phyloP scores from a whole-genome alignment of 306 rosid species.

The Begonia loranthoides region DNA sequence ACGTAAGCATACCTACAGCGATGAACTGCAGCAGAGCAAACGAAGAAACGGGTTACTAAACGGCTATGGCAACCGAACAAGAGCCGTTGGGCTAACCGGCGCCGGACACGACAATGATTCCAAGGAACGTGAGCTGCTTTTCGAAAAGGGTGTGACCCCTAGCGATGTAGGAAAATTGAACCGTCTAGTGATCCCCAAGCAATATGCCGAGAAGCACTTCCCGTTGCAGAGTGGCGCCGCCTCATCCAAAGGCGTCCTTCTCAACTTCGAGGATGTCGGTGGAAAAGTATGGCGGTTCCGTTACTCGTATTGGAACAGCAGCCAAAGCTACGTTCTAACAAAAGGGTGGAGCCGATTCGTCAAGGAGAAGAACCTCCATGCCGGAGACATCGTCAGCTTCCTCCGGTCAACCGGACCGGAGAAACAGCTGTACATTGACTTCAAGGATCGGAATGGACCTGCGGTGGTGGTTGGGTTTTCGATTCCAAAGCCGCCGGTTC shows the following conservation, averaged over 20 bases:
- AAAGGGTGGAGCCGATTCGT: slow-evolving; percentile 99
- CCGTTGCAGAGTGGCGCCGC: slow-evolving; percentile 38
- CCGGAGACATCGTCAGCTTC: slow-evolving; percentile 83
- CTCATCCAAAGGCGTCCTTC: slow-evolving; percentile 37
- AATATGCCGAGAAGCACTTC: slow-evolving; percentile 92
- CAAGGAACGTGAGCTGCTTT: slow-evolving; percentile 55
- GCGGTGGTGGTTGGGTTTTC: background rate
- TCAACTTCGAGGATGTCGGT: slow-evolving; percentile 84
- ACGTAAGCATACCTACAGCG: slow-evolving; percentile 82
- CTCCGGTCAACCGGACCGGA: slow-evolving; percentile 66
- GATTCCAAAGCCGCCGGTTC: slow-evolving; percentile 38
- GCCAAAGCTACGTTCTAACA: slow-evolving; percentile 89
- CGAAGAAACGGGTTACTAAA: slow-evolving; percentile 28
- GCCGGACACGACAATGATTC: slow-evolving; percentile 7
- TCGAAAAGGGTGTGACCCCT: slow-evolving; percentile 85
- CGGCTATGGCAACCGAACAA: slow-evolving; percentile 6
- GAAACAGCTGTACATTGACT: slow-evolving; percentile 61
- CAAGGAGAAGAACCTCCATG: slow-evolving; percentile 69
- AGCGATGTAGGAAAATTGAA: slow-evolving; percentile 93
- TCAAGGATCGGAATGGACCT: slow-evolving; percentile 29
- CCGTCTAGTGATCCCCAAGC: slow-evolving; percentile 88
- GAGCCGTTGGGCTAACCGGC: background rate
- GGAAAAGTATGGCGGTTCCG: slow-evolving; percentile 97
- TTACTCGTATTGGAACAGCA: slow-evolving; percentile 95
- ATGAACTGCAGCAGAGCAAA: slow-evolving; percentile 78